phyloP scores from a whole-genome alignment of 257 asterid species.

The Datura wrightii region DNA sequence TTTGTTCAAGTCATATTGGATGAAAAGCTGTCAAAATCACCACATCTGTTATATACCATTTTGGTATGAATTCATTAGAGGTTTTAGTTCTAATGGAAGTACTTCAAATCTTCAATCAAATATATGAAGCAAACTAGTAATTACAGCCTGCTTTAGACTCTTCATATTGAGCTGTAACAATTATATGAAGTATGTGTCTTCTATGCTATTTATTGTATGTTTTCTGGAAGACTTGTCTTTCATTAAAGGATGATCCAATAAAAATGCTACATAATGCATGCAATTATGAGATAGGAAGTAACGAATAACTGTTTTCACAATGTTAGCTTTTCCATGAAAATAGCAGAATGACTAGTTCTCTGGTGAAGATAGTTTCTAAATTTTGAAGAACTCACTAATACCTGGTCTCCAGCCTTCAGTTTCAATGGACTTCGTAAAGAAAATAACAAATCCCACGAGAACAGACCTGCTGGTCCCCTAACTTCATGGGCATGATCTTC shows the following conservation, averaged over 20 bases:
- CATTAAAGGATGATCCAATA: not conserved
- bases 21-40: slow-evolving; percentile 62
- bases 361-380: not conserved
- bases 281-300: not conserved
- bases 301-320: not conserved
- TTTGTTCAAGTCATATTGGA: slow-evolving; percentile 85
- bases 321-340: slow-evolving; percentile 2
- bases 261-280: not conserved
- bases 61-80: not conserved
- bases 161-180: not conserved
- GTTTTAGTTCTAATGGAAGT: slow-evolving; percentile 11
- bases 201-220: not conserved
- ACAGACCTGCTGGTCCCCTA: slow-evolving; percentile 89
- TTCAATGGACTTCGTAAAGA: slow-evolving; percentile 80
- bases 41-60: not conserved
- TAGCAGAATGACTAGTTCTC: not conserved
- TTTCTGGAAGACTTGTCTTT: too few relatives aligned
- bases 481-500: slow-evolving; percentile 96
- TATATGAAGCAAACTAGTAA: not conserved
- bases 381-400: slow-evolving; percentile 26
- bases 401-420: slow-evolving; percentile 95
- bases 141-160: not conserved
- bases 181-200: not conserved
- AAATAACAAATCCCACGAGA: slow-evolving; percentile 87
- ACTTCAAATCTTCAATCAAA: slow-evolving; percentile 18